phyloP scores from a whole-genome alignment of 2,329 filamentous ascomycete species.

The Aspergillus fumigatus region DNA sequence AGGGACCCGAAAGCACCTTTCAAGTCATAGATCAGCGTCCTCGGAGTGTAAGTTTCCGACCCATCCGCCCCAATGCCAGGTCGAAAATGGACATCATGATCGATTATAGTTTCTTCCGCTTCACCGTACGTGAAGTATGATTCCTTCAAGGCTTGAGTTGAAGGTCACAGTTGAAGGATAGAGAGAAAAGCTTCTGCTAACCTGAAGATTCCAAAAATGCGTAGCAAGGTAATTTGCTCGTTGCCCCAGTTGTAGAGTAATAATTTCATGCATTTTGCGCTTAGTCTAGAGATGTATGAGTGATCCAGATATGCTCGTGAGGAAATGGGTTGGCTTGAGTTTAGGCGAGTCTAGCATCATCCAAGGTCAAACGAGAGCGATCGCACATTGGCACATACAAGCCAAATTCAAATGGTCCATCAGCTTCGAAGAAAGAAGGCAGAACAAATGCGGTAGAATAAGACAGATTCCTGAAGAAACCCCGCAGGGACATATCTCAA shows the following conservation, averaged over 20 bases:
- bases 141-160: slow-evolving; percentile 54
- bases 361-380: neutral
- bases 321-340: neutral
- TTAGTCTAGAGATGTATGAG: neutral
- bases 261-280: slow-evolving; percentile 77
- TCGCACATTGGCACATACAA: neutral
- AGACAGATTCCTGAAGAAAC: neutral
- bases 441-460: neutral
- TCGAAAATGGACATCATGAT: slow-evolving; percentile 87
- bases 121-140: slow-evolving; percentile 90
- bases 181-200: slow-evolving; percentile 29
- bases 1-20: slow-evolving; percentile 91
- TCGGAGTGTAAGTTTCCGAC: slow-evolving; percentile 84
- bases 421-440: neutral
- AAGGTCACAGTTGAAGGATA: neutral
- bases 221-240: slow-evolving; percentile 89
- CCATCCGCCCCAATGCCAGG: slow-evolving; percentile 78
- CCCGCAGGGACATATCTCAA: neutral
- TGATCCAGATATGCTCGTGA: neutral
- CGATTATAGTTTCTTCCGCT: slow-evolving; percentile 61
- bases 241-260: slow-evolving; percentile 90
- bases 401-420: neutral
- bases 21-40: slow-evolving; percentile 89
- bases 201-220: slow-evolving; percentile 97
- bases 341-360: neutral